Percentiles rank a stretch among this genome's conserved stretches.
These are phyloP conservation scores for Yarrowia porcina DNA, from an alignment of 805 yeast species.

Conservation along the genomic window DNA sequence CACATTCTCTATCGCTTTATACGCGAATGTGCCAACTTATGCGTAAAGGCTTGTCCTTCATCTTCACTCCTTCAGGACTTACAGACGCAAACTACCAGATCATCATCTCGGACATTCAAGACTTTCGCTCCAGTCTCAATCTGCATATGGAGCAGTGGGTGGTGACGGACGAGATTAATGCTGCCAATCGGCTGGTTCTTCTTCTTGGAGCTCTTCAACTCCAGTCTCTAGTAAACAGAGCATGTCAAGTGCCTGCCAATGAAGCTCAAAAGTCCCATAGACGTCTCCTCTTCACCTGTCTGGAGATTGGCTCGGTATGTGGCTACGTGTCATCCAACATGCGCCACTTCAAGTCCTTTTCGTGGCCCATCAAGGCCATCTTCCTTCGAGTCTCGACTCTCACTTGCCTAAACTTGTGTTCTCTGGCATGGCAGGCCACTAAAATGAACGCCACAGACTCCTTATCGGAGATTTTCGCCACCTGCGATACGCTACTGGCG, in stretches of 20 bases:
- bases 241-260: background rate
- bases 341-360: slow-evolving; percentile 16
- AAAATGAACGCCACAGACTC: slow-evolving; percentile 7
- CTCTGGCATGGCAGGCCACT: slow-evolving; percentile 9
- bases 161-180: slow-evolving; percentile 5
- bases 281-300: background rate
- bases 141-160: slow-evolving; percentile 18
- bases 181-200: background rate
- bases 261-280: background rate
- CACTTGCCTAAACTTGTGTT: slow-evolving; percentile 2
- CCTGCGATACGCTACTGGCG: background rate
- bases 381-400: background rate
- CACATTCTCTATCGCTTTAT: background rate
- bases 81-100: background rate
- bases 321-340: slow-evolving; percentile 15
- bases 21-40: background rate
- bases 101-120: background rate
- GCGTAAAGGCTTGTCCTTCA: background rate
- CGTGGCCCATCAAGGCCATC: slow-evolving; percentile 17
- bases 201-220: slow-evolving; percentile 1
- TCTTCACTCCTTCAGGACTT: background rate
- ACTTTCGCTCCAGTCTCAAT: slow-evolving; percentile 1
- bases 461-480: background rate
- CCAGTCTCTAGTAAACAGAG: background rate
- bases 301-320: background rate